Conservation (phyloP, 2,329 filamentous ascomycete genomes). For the Rugonectria rugulosa region DNA sequence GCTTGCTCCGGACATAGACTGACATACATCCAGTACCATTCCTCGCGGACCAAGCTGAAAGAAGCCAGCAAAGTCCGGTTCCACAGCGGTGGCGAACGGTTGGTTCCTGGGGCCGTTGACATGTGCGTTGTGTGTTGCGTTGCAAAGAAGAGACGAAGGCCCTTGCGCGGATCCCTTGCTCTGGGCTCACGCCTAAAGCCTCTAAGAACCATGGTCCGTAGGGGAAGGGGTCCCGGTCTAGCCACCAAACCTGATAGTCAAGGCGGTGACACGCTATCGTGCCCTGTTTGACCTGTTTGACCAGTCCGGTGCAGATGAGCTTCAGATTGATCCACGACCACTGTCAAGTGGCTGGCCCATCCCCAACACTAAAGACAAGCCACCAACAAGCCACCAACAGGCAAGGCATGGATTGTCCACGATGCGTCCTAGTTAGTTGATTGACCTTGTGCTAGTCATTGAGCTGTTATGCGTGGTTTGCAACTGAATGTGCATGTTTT, state of each 20-base stretch:
- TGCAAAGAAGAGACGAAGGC: slow-evolving; percentile 10
- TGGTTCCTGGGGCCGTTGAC: slow-evolving; percentile 32
- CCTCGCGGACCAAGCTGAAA: slow-evolving; percentile 8
- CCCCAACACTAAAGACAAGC: slow-evolving; percentile 26
- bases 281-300: slow-evolving; percentile 26
- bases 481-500: neutral
- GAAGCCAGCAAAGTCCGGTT: slow-evolving; percentile 18
- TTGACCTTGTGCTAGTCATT: too few relatives aligned
- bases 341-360: slow-evolving; percentile 34
- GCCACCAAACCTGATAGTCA: slow-evolving; percentile 27
- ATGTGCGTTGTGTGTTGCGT: slow-evolving; percentile 21
- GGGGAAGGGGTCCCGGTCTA: slow-evolving; percentile 35
- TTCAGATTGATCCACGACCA: slow-evolving; percentile 30
- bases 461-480: neutral
- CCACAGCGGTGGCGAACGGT: slow-evolving; percentile 30
- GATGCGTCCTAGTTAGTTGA: slow-evolving; percentile 1
- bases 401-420: slow-evolving; percentile 21
- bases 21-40: slow-evolving; percentile 3
- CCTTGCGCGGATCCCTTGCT: slow-evolving; percentile 27
- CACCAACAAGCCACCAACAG: slow-evolving; percentile 26
- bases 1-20: neutral
- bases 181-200: slow-evolving; percentile 17
- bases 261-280: slow-evolving; percentile 30
- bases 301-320: slow-evolving; percentile 24
- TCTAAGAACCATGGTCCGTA: slow-evolving; percentile 19